Percentiles rank a stretch among this genome's conserved stretches.
Evolutionary conservation across 805 yeast genomes (phyloP).

Genomic region (Candida tammaniensis): DNA sequence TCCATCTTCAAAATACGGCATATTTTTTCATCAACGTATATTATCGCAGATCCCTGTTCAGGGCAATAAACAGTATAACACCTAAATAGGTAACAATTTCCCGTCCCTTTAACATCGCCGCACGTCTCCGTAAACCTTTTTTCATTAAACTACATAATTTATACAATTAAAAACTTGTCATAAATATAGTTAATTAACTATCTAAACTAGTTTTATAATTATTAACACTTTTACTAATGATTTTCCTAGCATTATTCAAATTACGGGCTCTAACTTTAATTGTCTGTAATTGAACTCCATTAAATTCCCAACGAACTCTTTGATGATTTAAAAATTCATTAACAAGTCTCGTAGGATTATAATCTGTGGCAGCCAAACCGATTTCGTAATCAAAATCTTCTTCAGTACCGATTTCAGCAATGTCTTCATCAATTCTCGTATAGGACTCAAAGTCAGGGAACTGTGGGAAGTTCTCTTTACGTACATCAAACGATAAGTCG

Average conservation of each 20-base stretch:
- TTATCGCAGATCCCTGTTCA: too few species aligned
- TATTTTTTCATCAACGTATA: too few species aligned
- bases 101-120: too few species aligned
- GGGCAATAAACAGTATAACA: too few species aligned
- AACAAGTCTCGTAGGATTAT: conserved; percentile 9
- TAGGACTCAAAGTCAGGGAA: conserved; percentile 7
- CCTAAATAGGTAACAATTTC: too few species aligned
- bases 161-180: too few species aligned
- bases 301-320: conserved; percentile 14
- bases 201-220: conserved; percentile 5
- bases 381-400: conserved; percentile 10
- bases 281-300: conserved; percentile 7
- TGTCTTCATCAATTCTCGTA: background rate
- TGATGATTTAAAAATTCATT: conserved; percentile 13
- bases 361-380: conserved; percentile 11
- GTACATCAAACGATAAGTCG: conserved; percentile 10
- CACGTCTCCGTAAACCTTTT: too few species aligned
- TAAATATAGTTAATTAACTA: too few species aligned
- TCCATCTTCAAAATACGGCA: too few species aligned
- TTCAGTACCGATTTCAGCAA: background rate
- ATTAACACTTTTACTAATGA: conserved; percentile 9
- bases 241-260: conserved; percentile 10
- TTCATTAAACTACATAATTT: too few species aligned
- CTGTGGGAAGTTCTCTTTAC: conserved; percentile 17
- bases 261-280: conserved; percentile 9